Base-by-base conservation (phyloP, 139 green algal species). In the Spirogloea muscicola region DNA sequence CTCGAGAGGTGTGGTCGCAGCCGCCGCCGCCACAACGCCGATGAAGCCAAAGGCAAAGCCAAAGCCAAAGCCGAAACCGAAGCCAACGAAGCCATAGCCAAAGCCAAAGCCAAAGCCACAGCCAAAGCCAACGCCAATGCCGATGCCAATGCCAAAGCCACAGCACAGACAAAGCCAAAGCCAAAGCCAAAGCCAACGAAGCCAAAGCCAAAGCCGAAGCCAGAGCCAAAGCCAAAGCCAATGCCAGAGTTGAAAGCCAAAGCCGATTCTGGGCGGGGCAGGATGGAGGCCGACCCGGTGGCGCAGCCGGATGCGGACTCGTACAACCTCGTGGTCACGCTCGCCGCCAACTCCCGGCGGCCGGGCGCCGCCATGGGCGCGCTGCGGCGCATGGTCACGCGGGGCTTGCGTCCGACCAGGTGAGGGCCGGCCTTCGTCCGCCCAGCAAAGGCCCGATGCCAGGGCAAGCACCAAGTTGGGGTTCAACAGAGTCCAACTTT, bases 281-380 rank as follows among this genome's bases (percentile, higher is more conserved):
- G 59, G 18, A 68, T 74, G 64, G 64, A 74, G n/a, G 27, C 10
- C 0, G 61, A 0, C 0, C 33, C 60, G 39, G 33, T 52, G 48
- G 68, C 39, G 18, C 3, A 48, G 36, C 68, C 68, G 1, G 68
- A 77, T 0, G 68, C 16, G 1, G 68, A 77, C 5, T 77, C 60
- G 18, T 77, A 77, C 68, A 77, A 63, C 25, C 9, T 0, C 2
- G 58, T 77, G 37, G 18, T 77, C 1, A 37, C 60, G 1, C 29
- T 77, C n/a, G 74, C 21, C 40, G 68, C 68, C 46, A 75, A 58
- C 29, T 25, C 44, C 18, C 44, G 59, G 58, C 31, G 68, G 3
- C 25, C 44, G 60, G 34, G 18, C 33, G 10, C 60, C 39, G 68
- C 68, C 10, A 7, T 77, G 18, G 5, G 9, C 13, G 21, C 59